Evolutionary conservation across 345 rosid species (phyloP), one percentile per base, ranked within the genome.

Genomic region (Lepidium sativum): DNA sequence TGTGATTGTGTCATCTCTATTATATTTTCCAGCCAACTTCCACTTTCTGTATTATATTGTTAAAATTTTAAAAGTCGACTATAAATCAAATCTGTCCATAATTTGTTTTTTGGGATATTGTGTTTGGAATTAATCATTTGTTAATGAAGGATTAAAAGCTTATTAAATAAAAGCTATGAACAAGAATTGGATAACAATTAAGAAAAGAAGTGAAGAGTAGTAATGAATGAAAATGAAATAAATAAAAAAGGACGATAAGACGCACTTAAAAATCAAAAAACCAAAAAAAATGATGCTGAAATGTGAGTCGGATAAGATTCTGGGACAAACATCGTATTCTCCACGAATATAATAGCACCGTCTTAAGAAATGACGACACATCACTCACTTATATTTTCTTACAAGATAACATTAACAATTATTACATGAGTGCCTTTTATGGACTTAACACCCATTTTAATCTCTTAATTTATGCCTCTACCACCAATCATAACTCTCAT

Each of bases 251-350:
- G 66, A 50, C n/a, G 76, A 72, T 58, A 72, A 72, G 76, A 51
- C 76, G 76, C 71, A 72, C 76, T 42, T 4, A 65, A 15, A 44
- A 23, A 23, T 52, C 29, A 3, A 7, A 3, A 6, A 7, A 1
- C 58, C n/a, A n/a, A 34, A 14, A 14, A n/a, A 5, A 3, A n/a
- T 49, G 70, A 71, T 71, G 70, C 54, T 57, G 70, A 48, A 32
- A 61, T 49, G 16, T 65, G 47, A 65, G 71, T 58, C 8, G 66
- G 71, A 72, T 72, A 65, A 58, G 71, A 72, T 58, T 65, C 53
- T 72, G 0, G 49, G 60, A 72, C 43, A 56, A 63, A 71, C 75
- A 64, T 71, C 65, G 70, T 72, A 72, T 72, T 65, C 71, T 65
- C 41, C 27, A 49, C 60, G 41, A 72, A 72, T 72, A 65, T 57